phyloP scores from a whole-genome alignment of 495 filamentous ascomycete species.

The Tuber magnatum region DNA sequence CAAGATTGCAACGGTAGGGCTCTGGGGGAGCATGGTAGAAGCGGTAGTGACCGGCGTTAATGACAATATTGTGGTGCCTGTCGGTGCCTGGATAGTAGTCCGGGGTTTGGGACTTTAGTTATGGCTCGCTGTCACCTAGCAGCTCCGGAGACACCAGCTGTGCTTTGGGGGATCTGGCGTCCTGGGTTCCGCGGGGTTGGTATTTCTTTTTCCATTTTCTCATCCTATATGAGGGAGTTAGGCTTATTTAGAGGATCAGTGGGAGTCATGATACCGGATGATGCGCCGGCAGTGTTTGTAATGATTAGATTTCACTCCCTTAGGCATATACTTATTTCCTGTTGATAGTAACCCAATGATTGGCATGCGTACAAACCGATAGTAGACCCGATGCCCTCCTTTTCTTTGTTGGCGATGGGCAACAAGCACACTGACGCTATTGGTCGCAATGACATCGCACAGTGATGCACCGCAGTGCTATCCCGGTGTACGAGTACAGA shows the following conservation, averaged over 20 bases:
- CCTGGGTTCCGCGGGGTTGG: not conserved
- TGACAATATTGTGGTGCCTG: slow-evolving; percentile 97
- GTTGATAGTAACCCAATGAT: not conserved
- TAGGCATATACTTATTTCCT: not conserved
- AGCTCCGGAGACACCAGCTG: not conserved
- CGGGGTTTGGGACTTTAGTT: slow-evolving; percentile 63
- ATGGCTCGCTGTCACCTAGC: not conserved
- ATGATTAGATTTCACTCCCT: not conserved
- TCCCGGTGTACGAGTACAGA: not conserved
- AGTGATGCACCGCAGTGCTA: not conserved
- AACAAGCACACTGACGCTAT: not conserved
- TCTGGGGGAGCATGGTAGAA: slow-evolving; percentile 81
- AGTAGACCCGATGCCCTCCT: not conserved
- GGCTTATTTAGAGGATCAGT: not conserved
- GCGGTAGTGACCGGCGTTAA: slow-evolving; percentile 94
- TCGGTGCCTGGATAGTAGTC: slow-evolving; percentile 85
- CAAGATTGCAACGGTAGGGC: slow-evolving; percentile 63
- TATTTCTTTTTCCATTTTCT: not conserved
- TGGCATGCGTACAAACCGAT: not conserved
- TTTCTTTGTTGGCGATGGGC: not conserved
- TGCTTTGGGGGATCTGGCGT: slow-evolving; percentile 9
- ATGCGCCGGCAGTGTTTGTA: not conserved
- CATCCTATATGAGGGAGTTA: not conserved
- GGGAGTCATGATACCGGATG: not conserved
- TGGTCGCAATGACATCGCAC: not conserved